phyloP scores from a whole-genome alignment of 768 basidiomycete species.

The Leucosporidium yakuticum region DNA sequence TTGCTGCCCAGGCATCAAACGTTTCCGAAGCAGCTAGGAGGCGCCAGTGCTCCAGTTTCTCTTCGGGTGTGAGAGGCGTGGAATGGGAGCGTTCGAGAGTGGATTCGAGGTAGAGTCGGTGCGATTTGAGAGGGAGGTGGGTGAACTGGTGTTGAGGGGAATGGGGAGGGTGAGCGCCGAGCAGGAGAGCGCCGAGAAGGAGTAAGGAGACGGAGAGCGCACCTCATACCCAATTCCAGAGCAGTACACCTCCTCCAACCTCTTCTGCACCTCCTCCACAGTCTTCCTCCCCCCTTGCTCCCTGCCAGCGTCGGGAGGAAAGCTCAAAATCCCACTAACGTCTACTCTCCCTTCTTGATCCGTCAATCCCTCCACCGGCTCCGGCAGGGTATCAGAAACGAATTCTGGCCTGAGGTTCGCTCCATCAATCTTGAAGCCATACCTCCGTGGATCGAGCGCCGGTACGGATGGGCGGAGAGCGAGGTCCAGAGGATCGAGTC shows the following conservation, averaged over 20 bases:
- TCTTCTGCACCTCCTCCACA: conserved; percentile 62
- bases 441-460: conserved; percentile 48
- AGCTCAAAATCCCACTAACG: conserved; percentile 28
- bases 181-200: neutral
- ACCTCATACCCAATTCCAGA: conserved; percentile 78
- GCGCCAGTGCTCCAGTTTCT: conserved; percentile 54
- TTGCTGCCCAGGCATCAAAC: conserved; percentile 75
- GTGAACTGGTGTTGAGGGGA: conserved; percentile 15
- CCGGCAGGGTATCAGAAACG: conserved; percentile 46
- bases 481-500: conserved; percentile 80
- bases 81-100: conserved; percentile 55
- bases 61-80: conserved; percentile 31
- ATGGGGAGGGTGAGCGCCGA: no score
- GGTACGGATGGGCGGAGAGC: conserved; percentile 57
- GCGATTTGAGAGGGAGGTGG: conserved; percentile 75
- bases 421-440: conserved; percentile 59
- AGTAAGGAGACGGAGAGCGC: neutral
- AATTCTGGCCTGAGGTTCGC: conserved; percentile 73
- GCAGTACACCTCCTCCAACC: conserved; percentile 69
- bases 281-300: conserved; percentile 48
- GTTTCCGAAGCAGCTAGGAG: conserved; percentile 71
- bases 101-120: conserved; percentile 82
- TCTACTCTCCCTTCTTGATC: conserved; percentile 5
- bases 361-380: neutral
- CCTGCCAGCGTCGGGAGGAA: conserved; percentile 39